Conservation (phyloP, 495 filamentous ascomycete species). For the Podospora didyma region DNA sequence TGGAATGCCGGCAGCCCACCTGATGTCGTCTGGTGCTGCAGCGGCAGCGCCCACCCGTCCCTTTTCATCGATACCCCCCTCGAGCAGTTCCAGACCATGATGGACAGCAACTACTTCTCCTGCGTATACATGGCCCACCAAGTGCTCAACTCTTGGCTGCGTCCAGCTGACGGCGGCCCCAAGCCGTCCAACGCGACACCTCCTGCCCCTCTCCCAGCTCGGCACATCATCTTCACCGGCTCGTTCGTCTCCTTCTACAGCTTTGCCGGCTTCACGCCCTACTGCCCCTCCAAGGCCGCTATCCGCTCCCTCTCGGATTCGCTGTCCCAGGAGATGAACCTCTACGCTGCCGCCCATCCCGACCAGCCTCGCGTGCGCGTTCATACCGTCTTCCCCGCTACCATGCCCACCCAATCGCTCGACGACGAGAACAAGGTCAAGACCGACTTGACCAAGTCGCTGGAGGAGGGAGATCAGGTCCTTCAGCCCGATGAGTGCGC, state of each 20-base stretch:
- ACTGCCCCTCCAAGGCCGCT: constrained; percentile 74
- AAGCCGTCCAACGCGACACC: background rate
- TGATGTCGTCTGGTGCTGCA: constrained; percentile 81
- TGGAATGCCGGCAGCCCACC: constrained; percentile 71
- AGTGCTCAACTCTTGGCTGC: constrained; percentile 49
- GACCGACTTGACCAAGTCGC: constrained; percentile 64
- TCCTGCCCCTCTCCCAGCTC: constrained; percentile 29
- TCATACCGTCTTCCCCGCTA: constrained; percentile 76
- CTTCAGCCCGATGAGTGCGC: constrained; percentile 70
- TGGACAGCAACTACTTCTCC: constrained; percentile 83
- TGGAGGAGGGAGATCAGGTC: constrained; percentile 70
- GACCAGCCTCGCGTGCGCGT: constrained; percentile 50
- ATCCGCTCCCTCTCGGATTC: constrained; percentile 71
- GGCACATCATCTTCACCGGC: constrained; percentile 78
- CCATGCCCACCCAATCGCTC: constrained; percentile 64
- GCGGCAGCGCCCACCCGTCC: constrained; percentile 61
- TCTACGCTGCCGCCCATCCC: constrained; percentile 56
- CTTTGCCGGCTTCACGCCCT: constrained; percentile 70
- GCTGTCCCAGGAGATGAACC: constrained; percentile 70
- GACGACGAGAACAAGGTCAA: constrained; percentile 71
- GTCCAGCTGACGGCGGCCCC: constrained; percentile 16
- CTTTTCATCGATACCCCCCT: constrained; percentile 69
- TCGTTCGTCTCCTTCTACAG: constrained; percentile 66
- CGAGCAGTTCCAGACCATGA: constrained; percentile 60
- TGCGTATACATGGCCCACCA: constrained; percentile 72